Evolutionary conservation across 495 filamentous ascomycete genomes (phyloP).

Genomic region (Tuber umbilicatum): DNA sequence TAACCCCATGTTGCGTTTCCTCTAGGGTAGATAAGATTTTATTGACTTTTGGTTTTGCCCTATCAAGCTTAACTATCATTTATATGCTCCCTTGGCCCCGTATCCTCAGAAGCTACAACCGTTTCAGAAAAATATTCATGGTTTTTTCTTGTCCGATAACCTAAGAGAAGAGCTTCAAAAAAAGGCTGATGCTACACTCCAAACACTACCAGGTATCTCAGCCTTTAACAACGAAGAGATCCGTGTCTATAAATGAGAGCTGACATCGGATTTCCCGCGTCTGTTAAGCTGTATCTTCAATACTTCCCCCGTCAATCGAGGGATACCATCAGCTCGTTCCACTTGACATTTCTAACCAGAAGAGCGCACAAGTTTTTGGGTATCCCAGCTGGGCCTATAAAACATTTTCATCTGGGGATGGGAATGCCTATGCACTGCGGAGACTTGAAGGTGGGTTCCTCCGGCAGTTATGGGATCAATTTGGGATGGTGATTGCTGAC

Average conservation of each 20-base stretch:
- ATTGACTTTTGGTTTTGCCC: conserved; percentile 20
- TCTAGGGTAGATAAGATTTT: conserved; percentile 10
- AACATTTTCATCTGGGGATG: conserved; percentile 80
- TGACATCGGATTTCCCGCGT: conserved; percentile 20
- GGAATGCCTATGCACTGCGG: conserved; percentile 72
- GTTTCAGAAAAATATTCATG: conserved; percentile 77
- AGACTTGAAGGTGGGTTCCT: conserved; percentile 63
- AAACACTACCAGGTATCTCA: conserved; percentile 68
- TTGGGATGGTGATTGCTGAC: conserved; percentile 34
- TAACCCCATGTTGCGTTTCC: conserved; percentile 6
- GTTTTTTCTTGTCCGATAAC: conserved; percentile 81
- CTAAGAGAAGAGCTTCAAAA: conserved; percentile 81
- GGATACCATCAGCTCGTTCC: conserved; percentile 86
- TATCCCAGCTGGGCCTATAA: conserved; percentile 93
- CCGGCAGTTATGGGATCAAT: conserved; percentile 5
- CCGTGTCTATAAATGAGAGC: conserved; percentile 11
- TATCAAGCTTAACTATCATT: conserved; percentile 68
- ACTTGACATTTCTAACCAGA: conserved; percentile 73
- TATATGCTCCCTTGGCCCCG: conserved; percentile 82
- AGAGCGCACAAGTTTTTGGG: conserved; percentile 67
- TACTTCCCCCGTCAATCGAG: conserved; percentile 64
- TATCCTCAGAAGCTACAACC: conserved; percentile 67
- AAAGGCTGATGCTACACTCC: conserved; percentile 75
- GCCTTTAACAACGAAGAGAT: conserved; percentile 27
- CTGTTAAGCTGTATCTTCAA: conserved; percentile 30